Evolutionary conservation across 2,329 filamentous ascomycete species (phyloP).

Genomic region (Neonectria faginata): DNA sequence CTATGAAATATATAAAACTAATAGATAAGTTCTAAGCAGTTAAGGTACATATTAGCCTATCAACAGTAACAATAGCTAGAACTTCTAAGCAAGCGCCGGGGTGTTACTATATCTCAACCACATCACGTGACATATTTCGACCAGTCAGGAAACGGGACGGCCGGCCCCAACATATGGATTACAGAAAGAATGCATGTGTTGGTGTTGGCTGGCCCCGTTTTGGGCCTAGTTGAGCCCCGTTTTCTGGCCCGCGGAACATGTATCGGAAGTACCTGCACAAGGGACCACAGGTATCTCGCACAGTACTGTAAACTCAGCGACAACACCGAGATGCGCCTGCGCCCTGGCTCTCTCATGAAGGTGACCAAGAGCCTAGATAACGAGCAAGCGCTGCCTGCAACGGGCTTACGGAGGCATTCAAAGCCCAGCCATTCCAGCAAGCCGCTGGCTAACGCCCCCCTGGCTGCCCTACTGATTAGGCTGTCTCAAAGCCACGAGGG

Average conservation of each 20-base stretch:
- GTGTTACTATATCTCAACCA: not conserved
- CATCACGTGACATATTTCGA: not conserved
- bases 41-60: too few species aligned
- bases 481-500: conserved; percentile 15
- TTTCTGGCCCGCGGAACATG: too few species aligned
- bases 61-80: too few species aligned
- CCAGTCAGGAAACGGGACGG: conserved; percentile 7
- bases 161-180: too few species aligned
- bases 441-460: conserved; percentile 9
- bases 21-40: too few species aligned
- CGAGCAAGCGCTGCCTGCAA: conserved; percentile 18
- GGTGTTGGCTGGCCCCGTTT: too few species aligned
- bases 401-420: conserved; percentile 18
- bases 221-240: too few species aligned
- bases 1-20: too few species aligned
- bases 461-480: conserved; percentile 11
- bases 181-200: too few species aligned
- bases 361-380: conserved; percentile 17
- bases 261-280: too few species aligned
- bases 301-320: conserved; percentile 19
- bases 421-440: conserved; percentile 18
- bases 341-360: conserved; percentile 19
- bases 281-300: too few species aligned
- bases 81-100: too few species aligned
- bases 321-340: conserved; percentile 16